Evolutionary conservation across 140 eudicot species (phyloP).

Genomic region (Ambrosia hybrid): DNA sequence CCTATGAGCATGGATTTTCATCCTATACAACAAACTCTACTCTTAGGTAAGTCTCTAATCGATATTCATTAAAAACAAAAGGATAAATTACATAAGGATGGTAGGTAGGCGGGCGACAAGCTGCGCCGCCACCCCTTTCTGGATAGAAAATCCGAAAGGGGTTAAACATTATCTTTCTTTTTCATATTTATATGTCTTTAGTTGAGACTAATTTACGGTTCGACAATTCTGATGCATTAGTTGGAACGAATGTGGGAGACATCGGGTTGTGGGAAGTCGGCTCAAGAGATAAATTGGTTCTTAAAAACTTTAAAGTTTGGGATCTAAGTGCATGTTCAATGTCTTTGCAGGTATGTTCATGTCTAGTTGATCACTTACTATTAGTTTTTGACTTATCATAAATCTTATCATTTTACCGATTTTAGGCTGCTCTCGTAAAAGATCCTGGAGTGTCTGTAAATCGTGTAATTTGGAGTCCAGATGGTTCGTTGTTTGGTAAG

Average conservation of each 20-base stretch:
- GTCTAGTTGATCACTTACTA: neutral
- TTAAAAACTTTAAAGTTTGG: constrained; percentile 58
- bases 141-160: no score
- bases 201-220: neutral
- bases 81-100: no score
- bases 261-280: constrained; percentile 77
- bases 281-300: constrained; percentile 52
- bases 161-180: neutral
- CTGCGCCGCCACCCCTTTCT: no score
- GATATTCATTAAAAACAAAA: no score
- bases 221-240: constrained; percentile 31
- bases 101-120: no score
- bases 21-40: constrained; percentile 58
- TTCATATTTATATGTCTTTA: neutral
- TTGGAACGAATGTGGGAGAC: constrained; percentile 74
- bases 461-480: constrained; percentile 84
- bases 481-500: constrained; percentile 82
- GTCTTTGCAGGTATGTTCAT: constrained; percentile 52
- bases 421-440: constrained; percentile 61
- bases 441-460: constrained; percentile 63
- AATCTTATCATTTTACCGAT: neutral
- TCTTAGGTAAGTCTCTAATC: constrained; percentile 48
- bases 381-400: neutral
- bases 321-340: constrained; percentile 47
- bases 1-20: constrained; percentile 82